Percentiles rank a stretch among this genome's conserved stretches.
phyloP scores from a whole-genome alignment of 2,329 filamentous ascomycete species.

The Ophiostoma quercus region DNA sequence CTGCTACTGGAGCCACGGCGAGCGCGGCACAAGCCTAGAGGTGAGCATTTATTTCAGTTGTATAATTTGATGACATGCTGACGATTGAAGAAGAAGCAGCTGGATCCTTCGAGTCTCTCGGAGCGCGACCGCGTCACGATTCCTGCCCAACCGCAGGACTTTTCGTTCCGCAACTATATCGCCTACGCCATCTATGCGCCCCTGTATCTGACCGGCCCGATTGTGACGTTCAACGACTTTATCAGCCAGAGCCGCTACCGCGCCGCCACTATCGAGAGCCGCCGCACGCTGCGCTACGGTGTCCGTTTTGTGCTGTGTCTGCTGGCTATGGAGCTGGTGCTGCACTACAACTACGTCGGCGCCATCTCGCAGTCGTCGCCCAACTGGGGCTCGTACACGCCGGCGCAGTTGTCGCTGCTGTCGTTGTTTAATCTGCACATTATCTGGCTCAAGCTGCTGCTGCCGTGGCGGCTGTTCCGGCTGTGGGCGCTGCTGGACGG shows the following conservation, averaged over 20 bases:
- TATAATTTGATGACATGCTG: not conserved
- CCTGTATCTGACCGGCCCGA: conserved; percentile 86
- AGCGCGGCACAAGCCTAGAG: conserved; percentile 65
- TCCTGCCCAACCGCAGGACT: conserved; percentile 67
- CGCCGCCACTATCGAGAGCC: conserved; percentile 61
- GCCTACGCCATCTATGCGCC: conserved; percentile 89
- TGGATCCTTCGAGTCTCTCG: conserved; percentile 79
- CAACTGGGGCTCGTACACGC: conserved; percentile 75
- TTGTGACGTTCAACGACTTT: conserved; percentile 97
- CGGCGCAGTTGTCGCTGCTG: conserved; percentile 81
- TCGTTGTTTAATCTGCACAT: conserved; percentile 95
- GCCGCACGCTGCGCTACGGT: conserved; percentile 73
- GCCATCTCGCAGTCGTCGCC: conserved; percentile 81
- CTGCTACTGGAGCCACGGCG: conserved; percentile 83
- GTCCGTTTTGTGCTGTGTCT: conserved; percentile 75
- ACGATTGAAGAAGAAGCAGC: conserved; percentile 82
- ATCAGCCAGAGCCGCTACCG: conserved; percentile 76
- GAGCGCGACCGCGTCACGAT: conserved; percentile 80
- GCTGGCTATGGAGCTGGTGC: conserved; percentile 81
- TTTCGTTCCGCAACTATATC: conserved; percentile 77
- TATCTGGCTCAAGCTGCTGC: conserved; percentile 94
- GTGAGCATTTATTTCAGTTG: conserved; percentile 47
- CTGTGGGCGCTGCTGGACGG: conserved; percentile 91
- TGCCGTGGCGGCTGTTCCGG: conserved; percentile 97
- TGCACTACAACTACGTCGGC: conserved; percentile 89